phyloP scores from a whole-genome alignment of 805 yeast species.

The Pachysolen tannophilus region DNA sequence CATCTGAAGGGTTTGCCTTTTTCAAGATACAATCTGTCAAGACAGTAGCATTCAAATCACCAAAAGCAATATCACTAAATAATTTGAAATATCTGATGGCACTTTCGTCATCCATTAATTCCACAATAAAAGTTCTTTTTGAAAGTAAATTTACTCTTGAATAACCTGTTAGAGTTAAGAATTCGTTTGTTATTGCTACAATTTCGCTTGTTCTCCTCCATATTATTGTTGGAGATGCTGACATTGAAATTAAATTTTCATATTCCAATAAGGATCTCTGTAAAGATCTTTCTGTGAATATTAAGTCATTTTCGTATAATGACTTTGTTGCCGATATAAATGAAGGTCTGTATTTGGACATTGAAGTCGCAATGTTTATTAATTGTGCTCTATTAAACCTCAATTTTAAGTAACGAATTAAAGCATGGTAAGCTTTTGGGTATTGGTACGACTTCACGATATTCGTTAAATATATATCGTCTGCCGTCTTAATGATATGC shows the following conservation, averaged over 20 bases:
- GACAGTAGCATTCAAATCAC: constrained; percentile 46
- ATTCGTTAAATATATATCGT: constrained; percentile 38
- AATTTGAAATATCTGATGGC: constrained; percentile 65
- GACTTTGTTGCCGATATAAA: constrained; percentile 72
- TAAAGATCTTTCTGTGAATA: constrained; percentile 51
- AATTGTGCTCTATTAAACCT: constrained; percentile 36
- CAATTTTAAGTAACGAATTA: constrained; percentile 44
- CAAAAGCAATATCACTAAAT: constrained; percentile 68
- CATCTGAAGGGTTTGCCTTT: constrained; percentile 29
- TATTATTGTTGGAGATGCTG: constrained; percentile 73
- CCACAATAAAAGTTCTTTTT: constrained; percentile 63
- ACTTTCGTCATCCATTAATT: constrained; percentile 74
- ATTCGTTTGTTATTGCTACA: constrained; percentile 69
- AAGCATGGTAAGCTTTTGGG: constrained; percentile 54
- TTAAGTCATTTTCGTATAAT: constrained; percentile 61
- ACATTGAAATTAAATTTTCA: constrained; percentile 44
- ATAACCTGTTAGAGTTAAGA: constrained; percentile 62
- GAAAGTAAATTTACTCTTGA: constrained; percentile 47
- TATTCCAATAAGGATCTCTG: constrained; percentile 52
- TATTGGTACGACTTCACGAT: constrained; percentile 45
- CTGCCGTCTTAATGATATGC: constrained; percentile 43
- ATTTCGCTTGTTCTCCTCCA: constrained; percentile 87
- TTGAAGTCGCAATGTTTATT: constrained; percentile 40
- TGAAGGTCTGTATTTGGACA: constrained; percentile 66
- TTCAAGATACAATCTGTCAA: constrained; percentile 40